These are phyloP conservation scores for Coleophoma eucalyptorum DNA, from an alignment of 2,329 filamentous ascomycete species.

Conservation along the genomic window DNA sequence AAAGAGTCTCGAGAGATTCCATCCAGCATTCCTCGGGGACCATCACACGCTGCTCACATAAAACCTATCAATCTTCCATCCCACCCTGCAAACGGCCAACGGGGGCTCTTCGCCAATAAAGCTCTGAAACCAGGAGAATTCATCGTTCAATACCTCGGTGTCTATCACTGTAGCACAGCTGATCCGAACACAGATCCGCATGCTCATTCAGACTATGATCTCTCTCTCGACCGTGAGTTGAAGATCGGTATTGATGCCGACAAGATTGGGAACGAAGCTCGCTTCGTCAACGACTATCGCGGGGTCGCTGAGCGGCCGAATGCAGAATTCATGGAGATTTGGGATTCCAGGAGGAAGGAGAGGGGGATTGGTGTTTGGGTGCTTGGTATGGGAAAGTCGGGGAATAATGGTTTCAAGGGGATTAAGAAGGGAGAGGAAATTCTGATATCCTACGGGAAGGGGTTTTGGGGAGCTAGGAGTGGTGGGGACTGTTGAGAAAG, in stretches of 20 bases:
- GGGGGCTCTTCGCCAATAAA: constrained; percentile 55
- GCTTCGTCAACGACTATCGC: constrained; percentile 65
- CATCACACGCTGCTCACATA: constrained; percentile 49
- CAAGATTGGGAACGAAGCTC: constrained; percentile 55
- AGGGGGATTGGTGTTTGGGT: constrained; percentile 57
- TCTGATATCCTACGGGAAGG: constrained; percentile 63
- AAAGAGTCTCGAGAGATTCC: constrained; percentile 30
- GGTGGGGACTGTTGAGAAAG: background rate
- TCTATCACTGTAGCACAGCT: constrained; percentile 42
- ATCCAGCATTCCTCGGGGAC: constrained; percentile 33
- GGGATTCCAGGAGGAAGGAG: constrained; percentile 48
- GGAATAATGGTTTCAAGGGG: constrained; percentile 17
- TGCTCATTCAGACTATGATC: constrained; percentile 56
- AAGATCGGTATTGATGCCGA: constrained; percentile 59
- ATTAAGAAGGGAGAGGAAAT: constrained; percentile 61
- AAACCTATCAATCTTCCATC: constrained; percentile 42
- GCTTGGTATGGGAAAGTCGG: constrained; percentile 28
- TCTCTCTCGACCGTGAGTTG: constrained; percentile 55
- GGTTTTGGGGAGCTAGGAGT: constrained; percentile 55
- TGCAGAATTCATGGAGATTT: constrained; percentile 52
- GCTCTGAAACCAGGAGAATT: constrained; percentile 50
- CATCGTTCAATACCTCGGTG: constrained; percentile 59
- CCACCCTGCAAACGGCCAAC: constrained; percentile 57
- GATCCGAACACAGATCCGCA: constrained; percentile 24
- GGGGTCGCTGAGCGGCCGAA: constrained; percentile 39